phyloP scores from a whole-genome alignment of 768 basidiomycete species.

The Serendipita sp. region DNA sequence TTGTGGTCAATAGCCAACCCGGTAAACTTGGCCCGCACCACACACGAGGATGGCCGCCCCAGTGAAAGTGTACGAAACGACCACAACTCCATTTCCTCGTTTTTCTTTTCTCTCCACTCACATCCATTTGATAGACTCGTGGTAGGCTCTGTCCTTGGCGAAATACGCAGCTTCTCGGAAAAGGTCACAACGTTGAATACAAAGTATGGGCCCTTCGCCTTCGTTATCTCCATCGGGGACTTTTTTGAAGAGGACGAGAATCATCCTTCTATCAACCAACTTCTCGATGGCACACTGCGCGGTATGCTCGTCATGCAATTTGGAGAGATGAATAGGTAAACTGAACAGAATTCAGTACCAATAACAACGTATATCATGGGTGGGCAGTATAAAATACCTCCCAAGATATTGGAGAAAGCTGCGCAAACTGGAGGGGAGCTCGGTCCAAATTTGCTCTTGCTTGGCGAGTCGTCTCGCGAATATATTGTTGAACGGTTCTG shows the following conservation, averaged over 20 bases:
- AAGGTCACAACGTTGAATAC: slow-evolving; percentile 75
- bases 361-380: slow-evolving; percentile 89
- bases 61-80: slow-evolving; percentile 1
- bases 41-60: not conserved
- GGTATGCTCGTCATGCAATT: slow-evolving; percentile 27
- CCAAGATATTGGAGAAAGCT: slow-evolving; percentile 57
- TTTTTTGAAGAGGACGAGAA: slow-evolving; percentile 42
- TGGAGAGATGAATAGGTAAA: slow-evolving; percentile 10
- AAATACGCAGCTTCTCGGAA: slow-evolving; percentile 54
- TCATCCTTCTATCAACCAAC: slow-evolving; percentile 27
- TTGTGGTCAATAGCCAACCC: not conserved
- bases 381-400: slow-evolving; percentile 62
- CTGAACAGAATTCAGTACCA: slow-evolving; percentile 38
- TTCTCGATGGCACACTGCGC: slow-evolving; percentile 53
- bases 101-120: no score
- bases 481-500: not conserved
- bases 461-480: slow-evolving; percentile 42
- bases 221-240: slow-evolving; percentile 68
- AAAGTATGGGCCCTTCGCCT: slow-evolving; percentile 88
- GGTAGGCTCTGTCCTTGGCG: slow-evolving; percentile 66
- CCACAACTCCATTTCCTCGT: not conserved
- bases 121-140: slow-evolving; percentile 35
- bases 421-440: slow-evolving; percentile 64
- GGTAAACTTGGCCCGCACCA: not conserved
- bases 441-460: slow-evolving; percentile 64